Percentiles rank a stretch among this genome's conserved stretches.
Conservation (phyloP, 306 rosid species). For the Ceratonia siliqua region DNA sequence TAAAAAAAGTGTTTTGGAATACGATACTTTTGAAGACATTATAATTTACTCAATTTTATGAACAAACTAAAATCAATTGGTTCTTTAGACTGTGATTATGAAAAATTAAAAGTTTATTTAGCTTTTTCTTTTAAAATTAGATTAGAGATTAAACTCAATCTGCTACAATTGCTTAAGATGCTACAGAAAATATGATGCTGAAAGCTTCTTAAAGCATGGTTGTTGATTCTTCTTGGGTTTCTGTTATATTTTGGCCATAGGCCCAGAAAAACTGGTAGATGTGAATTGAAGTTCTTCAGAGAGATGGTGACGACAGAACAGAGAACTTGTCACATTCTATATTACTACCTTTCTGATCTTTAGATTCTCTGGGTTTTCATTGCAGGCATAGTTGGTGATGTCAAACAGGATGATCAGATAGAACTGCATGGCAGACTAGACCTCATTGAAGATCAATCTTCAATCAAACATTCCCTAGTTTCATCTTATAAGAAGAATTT, state of each 20-base stretch:
- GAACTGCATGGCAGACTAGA: slow-evolving; percentile 50
- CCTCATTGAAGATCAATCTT: slow-evolving; percentile 63
- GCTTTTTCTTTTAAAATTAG: slow-evolving; percentile 13
- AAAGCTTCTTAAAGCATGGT: slow-evolving; percentile 11
- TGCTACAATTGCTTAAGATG: not conserved
- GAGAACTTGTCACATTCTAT: not conserved
- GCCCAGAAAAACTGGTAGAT: not conserved
- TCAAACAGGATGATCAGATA: slow-evolving; percentile 55
- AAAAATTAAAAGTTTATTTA: not conserved
- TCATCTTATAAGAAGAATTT: slow-evolving; percentile 66
- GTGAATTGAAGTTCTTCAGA: not conserved
- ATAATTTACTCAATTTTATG: not conserved
- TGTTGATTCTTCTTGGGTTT: slow-evolving; percentile 5
- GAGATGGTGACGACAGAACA: not conserved
- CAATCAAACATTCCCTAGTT: slow-evolving; percentile 66
- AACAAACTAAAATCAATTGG: not conserved
- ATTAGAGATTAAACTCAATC: slow-evolving; percentile 13
- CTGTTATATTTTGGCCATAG: not conserved
- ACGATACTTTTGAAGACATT: too few relatives aligned
- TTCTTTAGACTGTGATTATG: not conserved
- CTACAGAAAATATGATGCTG: not conserved
- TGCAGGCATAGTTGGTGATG: slow-evolving; percentile 79
- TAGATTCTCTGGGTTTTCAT: slow-evolving; percentile 24
- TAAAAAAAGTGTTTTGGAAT: too few relatives aligned
- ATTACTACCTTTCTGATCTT: not conserved